Evolutionary conservation across 768 basidiomycete species (phyloP).

Genomic region (Leccinum uliginosum): DNA sequence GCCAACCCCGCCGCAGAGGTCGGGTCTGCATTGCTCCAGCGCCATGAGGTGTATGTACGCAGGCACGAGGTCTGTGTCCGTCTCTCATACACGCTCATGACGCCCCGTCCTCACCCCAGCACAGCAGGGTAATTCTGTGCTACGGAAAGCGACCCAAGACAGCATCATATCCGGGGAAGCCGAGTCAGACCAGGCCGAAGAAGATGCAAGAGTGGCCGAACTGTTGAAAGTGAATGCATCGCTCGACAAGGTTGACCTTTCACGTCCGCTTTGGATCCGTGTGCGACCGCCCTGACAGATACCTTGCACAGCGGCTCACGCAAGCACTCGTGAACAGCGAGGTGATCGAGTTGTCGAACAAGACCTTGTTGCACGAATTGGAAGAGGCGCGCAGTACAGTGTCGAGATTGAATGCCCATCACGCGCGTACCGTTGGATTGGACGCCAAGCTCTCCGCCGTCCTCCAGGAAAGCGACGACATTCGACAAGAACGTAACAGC

Average conservation of each 20-base stretch:
- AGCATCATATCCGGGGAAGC: constrained; percentile 1
- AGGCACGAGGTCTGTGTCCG: constrained; percentile 55
- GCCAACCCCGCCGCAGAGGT: constrained; percentile 53
- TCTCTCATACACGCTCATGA: constrained; percentile 11
- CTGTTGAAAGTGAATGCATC: constrained; percentile 54
- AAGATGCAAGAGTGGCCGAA: constrained; percentile 33
- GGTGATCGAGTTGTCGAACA: constrained; percentile 74
- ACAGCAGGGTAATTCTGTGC: constrained; percentile 15
- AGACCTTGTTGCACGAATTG: constrained; percentile 66
- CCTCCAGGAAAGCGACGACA: constrained; percentile 77
- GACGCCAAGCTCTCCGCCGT: constrained; percentile 60
- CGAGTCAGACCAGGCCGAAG: constrained; percentile 17
- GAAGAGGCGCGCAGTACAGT: constrained; percentile 68
- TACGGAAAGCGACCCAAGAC: constrained; percentile 14
- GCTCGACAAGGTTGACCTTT: constrained; percentile 40
- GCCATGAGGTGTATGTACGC: constrained; percentile 83
- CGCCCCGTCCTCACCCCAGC: constrained; percentile 11
- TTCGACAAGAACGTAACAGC: constrained; percentile 75
- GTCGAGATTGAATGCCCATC: constrained; percentile 61
- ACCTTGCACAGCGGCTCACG: constrained; percentile 54
- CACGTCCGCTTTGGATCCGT: not conserved
- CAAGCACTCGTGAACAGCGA: constrained; percentile 81
- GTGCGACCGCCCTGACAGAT: constrained; percentile 2
- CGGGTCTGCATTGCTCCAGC: constrained; percentile 80
- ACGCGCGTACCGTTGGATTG: constrained; percentile 67